Evolutionary conservation across 768 basidiomycete genomes (phyloP).

Genomic region (Boletellus ananiceps): DNA sequence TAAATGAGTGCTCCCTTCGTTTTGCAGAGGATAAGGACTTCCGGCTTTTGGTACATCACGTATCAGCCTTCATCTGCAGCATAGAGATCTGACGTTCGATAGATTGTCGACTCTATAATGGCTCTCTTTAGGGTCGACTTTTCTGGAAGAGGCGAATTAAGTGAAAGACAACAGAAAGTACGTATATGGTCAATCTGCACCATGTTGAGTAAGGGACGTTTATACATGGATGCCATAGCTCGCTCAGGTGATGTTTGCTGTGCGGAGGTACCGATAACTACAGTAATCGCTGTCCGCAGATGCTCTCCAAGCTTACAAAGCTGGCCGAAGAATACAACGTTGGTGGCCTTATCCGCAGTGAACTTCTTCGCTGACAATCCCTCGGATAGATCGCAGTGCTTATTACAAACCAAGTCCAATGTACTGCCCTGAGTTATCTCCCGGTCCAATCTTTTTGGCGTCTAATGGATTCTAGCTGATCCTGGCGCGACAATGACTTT

Average conservation of each 20-base stretch:
- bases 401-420: constrained; percentile 92
- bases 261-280: not conserved
- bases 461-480: constrained; percentile 54
- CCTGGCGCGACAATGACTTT: constrained; percentile 95
- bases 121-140: constrained; percentile 93
- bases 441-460: not conserved
- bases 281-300: constrained; percentile 37
- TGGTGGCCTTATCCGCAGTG: constrained; percentile 2
- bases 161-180: constrained; percentile 90
- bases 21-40: constrained; percentile 90
- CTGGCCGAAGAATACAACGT: constrained; percentile 92
- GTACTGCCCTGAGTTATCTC: constrained; percentile 32
- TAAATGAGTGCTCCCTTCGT: constrained; percentile 82
- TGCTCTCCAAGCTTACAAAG: constrained; percentile 89
- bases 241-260: constrained; percentile 56
- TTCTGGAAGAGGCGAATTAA: constrained; percentile 89
- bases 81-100: constrained; percentile 10
- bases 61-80: not conserved
- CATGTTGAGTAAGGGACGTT: constrained; percentile 1
- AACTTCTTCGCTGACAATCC: constrained; percentile 1
- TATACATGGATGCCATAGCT: constrained; percentile 45
- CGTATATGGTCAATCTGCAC: not conserved
- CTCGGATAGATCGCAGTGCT: constrained; percentile 67
- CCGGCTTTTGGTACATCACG: constrained; percentile 50
- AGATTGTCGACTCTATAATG: constrained; percentile 98